These are phyloP conservation scores for Aspergillus nomiae DNA, from an alignment of 2,329 filamentous ascomycete species.

Conservation along the genomic window DNA sequence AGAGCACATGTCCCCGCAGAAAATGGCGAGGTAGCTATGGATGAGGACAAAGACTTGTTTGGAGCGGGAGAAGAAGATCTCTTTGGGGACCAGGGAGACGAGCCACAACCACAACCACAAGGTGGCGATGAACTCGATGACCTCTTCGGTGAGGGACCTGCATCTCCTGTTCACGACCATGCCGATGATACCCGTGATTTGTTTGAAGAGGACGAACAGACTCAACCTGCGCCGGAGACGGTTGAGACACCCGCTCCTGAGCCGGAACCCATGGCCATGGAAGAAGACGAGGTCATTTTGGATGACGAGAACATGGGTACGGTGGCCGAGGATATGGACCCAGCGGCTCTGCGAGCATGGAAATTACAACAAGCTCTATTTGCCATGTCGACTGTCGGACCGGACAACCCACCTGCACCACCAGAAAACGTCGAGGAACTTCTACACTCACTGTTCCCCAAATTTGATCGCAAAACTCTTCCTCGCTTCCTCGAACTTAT, in stretches of 20 bases:
- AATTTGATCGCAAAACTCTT: conserved; percentile 73
- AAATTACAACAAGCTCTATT: conserved; percentile 51
- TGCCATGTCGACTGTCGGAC: conserved; percentile 49
- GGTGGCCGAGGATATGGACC: conserved; percentile 44
- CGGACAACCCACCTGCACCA: conserved; percentile 66
- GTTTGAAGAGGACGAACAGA: conserved; percentile 28
- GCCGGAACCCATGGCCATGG: conserved; percentile 26
- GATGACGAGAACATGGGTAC: conserved; percentile 31
- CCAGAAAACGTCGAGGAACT: conserved; percentile 74
- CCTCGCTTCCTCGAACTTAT: conserved; percentile 82
- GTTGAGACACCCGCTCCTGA: not conserved
- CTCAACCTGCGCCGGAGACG: conserved; percentile 1
- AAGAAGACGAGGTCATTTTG: conserved; percentile 28
- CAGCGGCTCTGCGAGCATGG: conserved; percentile 44
- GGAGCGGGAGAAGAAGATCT: conserved; percentile 43
- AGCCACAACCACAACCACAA: conserved; percentile 23
- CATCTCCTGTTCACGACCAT: conserved; percentile 35
- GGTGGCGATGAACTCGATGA: conserved; percentile 48
- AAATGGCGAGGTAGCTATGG: conserved; percentile 61
- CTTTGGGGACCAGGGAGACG: conserved; percentile 29
- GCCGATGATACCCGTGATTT: conserved; percentile 34
- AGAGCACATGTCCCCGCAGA: conserved; percentile 26
- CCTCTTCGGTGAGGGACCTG: conserved; percentile 49
- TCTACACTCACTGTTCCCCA: conserved; percentile 77
- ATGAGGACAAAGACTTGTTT: conserved; percentile 28